phyloP scores from a whole-genome alignment of 306 rosid species.

The Cucurbita pepo region DNA sequence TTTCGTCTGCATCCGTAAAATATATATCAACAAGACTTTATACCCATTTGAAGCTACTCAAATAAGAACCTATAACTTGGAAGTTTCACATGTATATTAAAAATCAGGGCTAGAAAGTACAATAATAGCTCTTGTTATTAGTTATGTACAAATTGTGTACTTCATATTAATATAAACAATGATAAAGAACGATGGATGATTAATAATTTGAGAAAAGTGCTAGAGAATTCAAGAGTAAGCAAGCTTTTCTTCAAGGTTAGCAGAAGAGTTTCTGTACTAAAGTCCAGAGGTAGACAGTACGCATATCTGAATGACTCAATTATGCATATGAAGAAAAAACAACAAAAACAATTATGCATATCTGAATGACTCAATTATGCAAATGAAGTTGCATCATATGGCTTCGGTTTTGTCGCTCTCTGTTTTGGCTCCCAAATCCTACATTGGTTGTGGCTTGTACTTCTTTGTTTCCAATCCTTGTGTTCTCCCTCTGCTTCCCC shows the following conservation, averaged over 20 bases:
- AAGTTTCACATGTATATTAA: background rate
- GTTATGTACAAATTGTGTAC: background rate
- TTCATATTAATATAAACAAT: background rate
- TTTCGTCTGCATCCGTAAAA: constrained; percentile 43
- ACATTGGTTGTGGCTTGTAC: background rate
- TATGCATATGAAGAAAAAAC: background rate
- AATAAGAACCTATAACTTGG: background rate
- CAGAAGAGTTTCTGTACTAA: background rate
- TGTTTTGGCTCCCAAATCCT: background rate
- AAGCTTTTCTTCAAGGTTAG: background rate
- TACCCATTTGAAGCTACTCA: background rate
- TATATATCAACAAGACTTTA: background rate
- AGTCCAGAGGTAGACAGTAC: background rate
- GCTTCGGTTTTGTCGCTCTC: background rate
- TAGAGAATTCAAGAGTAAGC: background rate
- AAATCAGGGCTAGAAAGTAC: background rate
- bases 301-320: background rate
- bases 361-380: background rate
- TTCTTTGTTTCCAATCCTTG: background rate
- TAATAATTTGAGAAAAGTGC: background rate
- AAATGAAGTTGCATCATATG: background rate
- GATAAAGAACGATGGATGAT: background rate
- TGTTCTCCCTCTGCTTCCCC: background rate
- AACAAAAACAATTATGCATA: background rate
- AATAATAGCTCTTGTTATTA: background rate